phyloP scores from a whole-genome alignment of 139 green algal genomes.

The Micractinium conductrix region DNA sequence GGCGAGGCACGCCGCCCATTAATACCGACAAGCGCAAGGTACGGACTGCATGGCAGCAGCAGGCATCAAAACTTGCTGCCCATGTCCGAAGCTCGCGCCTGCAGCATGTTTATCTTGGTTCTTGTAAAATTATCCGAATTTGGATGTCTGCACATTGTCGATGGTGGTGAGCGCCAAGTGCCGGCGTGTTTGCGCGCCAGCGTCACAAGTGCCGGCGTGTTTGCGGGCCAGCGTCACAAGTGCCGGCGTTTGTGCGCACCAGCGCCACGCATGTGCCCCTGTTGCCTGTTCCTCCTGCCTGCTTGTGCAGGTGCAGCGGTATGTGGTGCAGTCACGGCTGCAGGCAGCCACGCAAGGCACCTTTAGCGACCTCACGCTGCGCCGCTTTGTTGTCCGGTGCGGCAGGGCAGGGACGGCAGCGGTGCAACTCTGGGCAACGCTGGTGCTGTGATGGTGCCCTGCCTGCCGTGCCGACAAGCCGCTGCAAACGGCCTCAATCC shows the following conservation, averaged over 20 bases:
- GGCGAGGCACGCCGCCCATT: slow-evolving; percentile 19
- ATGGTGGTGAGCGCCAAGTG: too few relatives aligned
- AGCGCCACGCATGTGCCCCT: background rate
- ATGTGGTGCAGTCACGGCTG: slow-evolving; percentile 44
- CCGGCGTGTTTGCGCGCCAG: too few relatives aligned
- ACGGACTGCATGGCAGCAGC: too few relatives aligned
- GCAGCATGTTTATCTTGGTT: too few relatives aligned
- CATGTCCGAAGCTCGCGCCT: too few relatives aligned
- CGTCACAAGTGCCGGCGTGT: too few relatives aligned
- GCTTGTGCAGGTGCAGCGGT: slow-evolving; percentile 28
- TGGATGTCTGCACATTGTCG: too few relatives aligned
- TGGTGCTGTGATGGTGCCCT: background rate
- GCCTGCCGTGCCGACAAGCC: background rate
- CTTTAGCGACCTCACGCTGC: slow-evolving; percentile 16
- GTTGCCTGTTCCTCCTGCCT: background rate
- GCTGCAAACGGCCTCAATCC: background rate
- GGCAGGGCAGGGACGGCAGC: background rate
- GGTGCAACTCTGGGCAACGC: background rate
- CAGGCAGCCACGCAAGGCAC: slow-evolving; percentile 43
- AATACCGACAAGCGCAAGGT: slow-evolving; percentile 48
- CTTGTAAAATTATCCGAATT: too few relatives aligned
- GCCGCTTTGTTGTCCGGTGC: slow-evolving; percentile 43
- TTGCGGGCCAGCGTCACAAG: too few relatives aligned
- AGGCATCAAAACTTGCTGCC: too few relatives aligned
- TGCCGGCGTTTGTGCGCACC: background rate